These are phyloP conservation scores for Cryomyces antarcticus DNA, from an alignment of 495 filamentous ascomycete genomes.

Conservation along the genomic window DNA sequence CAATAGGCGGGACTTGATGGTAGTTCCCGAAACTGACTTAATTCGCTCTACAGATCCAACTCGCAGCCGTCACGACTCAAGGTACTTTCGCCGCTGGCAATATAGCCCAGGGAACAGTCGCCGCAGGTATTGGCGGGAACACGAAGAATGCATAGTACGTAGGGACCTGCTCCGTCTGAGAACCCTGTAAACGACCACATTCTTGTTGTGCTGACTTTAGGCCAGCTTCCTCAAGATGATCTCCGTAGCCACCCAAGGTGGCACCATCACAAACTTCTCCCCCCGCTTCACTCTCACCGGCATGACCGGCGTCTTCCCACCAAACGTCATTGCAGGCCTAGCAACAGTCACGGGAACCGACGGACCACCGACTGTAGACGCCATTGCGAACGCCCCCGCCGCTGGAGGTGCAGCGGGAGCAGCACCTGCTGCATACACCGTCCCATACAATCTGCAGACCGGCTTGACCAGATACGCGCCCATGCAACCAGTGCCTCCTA, in stretches of 20 bases:
- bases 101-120: conserved; percentile 29
- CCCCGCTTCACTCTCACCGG: conserved; percentile 41
- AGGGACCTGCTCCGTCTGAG: too few relatives aligned
- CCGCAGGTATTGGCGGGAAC: conserved; percentile 25
- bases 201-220: not conserved
- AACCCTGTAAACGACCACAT: not conserved
- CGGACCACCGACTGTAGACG: conserved; percentile 23
- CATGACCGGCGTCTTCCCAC: conserved; percentile 44
- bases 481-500: conserved; percentile 46
- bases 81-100: conserved; percentile 28
- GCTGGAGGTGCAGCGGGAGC: conserved; percentile 5
- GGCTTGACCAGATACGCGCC: conserved; percentile 50
- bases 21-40: too few relatives aligned
- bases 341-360: conserved; percentile 24
- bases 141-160: conserved; percentile 43
- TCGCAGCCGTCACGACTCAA: conserved; percentile 21
- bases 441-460: conserved; percentile 42
- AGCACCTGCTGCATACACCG: conserved; percentile 15
- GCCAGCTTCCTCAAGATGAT: conserved; percentile 45
- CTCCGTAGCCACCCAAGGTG: conserved; percentile 28
- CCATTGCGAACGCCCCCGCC: conserved; percentile 8
- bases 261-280: conserved; percentile 37
- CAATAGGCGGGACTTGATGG: too few relatives aligned
- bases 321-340: conserved; percentile 22
- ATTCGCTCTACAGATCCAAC: conserved; percentile 19